Base-by-base conservation (phyloP, 306 rosid genomes). In the Acacia confusa region DNA sequence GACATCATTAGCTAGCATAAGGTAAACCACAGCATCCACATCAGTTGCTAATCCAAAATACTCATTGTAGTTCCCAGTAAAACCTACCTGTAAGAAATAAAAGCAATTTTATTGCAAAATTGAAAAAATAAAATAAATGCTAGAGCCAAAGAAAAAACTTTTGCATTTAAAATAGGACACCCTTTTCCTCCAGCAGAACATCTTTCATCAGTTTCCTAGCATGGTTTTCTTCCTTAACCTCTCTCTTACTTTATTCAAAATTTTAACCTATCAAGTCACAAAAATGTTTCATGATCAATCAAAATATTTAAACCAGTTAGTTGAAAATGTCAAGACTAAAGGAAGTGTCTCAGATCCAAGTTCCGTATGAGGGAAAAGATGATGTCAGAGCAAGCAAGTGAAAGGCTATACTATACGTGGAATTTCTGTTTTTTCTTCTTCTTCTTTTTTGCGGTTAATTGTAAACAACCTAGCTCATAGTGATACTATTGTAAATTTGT, bases 1-100 rank as follows among this genome's bases (percentile, higher is more conserved):
- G 85, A 96, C 43, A 91, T 96, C 99, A 80, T 96, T 96, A 78
- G 90, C 98, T 84, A 96, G 92, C 99, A 96, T 96, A 88, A 96
- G 85, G 90, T 90, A 96, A 83, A 84, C 85, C 76, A 94, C 97
- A 79, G 99, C 99, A 67, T 96, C 97, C 45, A 96, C 97, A 80
- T 96, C 98, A 55, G 99, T 96, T 60, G 97, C 84, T 8, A 63
- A 74, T 74, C 99, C 95, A 79, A 96, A 96, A 86, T 96, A 96
- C 86, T 96, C 99, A 0, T 30, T 77, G 92, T 94, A 96, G 76
- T 96, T 96, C 86, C 99, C 99, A 50, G 97, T 92, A 82, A 96
- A 96, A 81, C 83, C 88, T 14, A 91, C 97, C 99, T 94, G 78
- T 82, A 81, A 50, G 36, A 52, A 81, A 36, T 77, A 76, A 47